Evolutionary conservation across 495 filamentous ascomycete genomes (phyloP).

Genomic region (Extremus antarcticus): DNA sequence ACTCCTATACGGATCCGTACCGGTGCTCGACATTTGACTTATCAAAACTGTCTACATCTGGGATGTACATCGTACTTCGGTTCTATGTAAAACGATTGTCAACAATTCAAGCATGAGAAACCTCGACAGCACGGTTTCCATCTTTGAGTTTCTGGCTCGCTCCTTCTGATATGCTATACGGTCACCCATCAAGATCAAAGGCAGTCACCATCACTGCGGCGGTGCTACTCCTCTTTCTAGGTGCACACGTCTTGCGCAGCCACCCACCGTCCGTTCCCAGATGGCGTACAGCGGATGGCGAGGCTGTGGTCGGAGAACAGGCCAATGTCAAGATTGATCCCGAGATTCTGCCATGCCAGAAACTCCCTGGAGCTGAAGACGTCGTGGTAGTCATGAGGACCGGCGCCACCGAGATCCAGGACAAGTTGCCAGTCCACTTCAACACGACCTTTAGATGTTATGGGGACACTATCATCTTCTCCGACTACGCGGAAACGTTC

Average conservation of each 20-base stretch:
- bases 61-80: not conserved
- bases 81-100: not conserved
- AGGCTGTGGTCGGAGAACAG: not conserved
- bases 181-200: not conserved
- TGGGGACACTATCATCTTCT: constrained; percentile 18
- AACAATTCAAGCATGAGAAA: not conserved
- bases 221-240: not conserved
- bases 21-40: too few species aligned
- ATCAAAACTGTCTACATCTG: not conserved
- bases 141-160: not conserved
- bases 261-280: not conserved
- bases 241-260: not conserved
- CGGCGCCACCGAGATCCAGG: constrained; percentile 19
- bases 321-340: not conserved
- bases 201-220: not conserved
- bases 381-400: constrained; percentile 17
- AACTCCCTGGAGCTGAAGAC: constrained; percentile 9
- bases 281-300: not conserved
- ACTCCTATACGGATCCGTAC: too few species aligned
- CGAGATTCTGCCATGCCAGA: constrained; percentile 1
- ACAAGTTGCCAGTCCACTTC: constrained; percentile 20
- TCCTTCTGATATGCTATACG: not conserved
- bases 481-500: constrained; percentile 18
- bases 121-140: too few species aligned
- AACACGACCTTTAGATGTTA: constrained; percentile 17